Percentiles rank a stretch among this genome's conserved stretches.
Conservation (phyloP, 805 yeast species). For the Kazachstania taianensis region DNA sequence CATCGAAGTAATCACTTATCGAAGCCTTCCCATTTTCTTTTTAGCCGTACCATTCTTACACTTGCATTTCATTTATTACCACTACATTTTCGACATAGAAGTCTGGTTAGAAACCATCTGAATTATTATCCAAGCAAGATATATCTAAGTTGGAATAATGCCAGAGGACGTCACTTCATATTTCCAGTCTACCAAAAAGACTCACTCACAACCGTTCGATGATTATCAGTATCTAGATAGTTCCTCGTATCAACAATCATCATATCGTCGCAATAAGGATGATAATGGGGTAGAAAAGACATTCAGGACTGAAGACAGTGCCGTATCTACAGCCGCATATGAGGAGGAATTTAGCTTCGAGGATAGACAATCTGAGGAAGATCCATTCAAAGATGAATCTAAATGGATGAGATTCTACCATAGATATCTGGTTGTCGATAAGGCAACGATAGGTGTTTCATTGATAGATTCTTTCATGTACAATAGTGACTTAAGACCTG, state of each 20-base stretch:
- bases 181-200: slow-evolving; percentile 5
- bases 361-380: slow-evolving; percentile 1
- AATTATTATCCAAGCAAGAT: too few relatives aligned
- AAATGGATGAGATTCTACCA: slow-evolving; percentile 7
- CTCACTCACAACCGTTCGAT: slow-evolving; percentile 4
- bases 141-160: too few relatives aligned
- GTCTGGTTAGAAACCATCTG: too few relatives aligned
- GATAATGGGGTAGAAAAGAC: neutral
- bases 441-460: slow-evolving; percentile 26
- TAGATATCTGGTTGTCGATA: slow-evolving; percentile 7
- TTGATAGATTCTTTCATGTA: slow-evolving; percentile 40
- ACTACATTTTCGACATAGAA: too few relatives aligned
- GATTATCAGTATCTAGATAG: slow-evolving; percentile 7
- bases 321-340: neutral
- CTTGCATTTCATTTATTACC: too few relatives aligned
- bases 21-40: too few relatives aligned
- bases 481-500: slow-evolving; percentile 73
- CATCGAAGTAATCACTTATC: too few relatives aligned
- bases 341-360: neutral
- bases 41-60: too few relatives aligned
- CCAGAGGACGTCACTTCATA: slow-evolving; percentile 10
- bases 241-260: slow-evolving; percentile 3
- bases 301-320: neutral
- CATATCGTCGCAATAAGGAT: neutral
- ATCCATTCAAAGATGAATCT: slow-evolving; percentile 3